Conservation (phyloP, 208 protist species). For the Leishmania amazonensis region DNA sequence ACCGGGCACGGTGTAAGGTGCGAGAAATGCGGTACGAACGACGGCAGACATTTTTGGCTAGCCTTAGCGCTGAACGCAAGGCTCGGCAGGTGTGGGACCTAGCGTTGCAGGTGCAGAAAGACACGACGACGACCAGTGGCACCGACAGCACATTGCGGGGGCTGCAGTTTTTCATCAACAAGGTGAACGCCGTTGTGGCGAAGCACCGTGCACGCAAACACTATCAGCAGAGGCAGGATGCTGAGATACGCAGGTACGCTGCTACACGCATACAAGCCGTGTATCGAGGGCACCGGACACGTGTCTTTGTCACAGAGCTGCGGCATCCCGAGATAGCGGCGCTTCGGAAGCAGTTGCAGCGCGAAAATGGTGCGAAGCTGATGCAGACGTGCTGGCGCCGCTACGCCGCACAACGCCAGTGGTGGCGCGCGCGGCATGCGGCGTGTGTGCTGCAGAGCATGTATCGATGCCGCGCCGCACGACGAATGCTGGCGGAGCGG, state of each 20-base stretch:
- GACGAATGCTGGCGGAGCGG: slow-evolving; percentile 19
- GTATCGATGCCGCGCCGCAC: slow-evolving; percentile 35
- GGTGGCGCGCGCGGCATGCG: slow-evolving; percentile 15
- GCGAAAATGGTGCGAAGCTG: not conserved
- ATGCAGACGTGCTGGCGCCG: slow-evolving; percentile 39
- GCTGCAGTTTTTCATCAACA: slow-evolving; percentile 59
- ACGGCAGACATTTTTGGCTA: slow-evolving; percentile 38
- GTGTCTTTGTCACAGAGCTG: slow-evolving; percentile 36
- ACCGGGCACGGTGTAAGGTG: slow-evolving; percentile 44
- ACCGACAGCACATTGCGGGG: slow-evolving; percentile 29
- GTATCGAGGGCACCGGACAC: slow-evolving; percentile 54
- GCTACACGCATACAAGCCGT: slow-evolving; percentile 66
- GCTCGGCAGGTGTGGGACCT: slow-evolving; percentile 44
- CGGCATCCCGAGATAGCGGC: slow-evolving; percentile 46
- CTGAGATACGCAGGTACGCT: slow-evolving; percentile 41
- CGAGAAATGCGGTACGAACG: slow-evolving; percentile 47
- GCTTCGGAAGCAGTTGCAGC: slow-evolving; percentile 1
- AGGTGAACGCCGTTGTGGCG: slow-evolving; percentile 56
- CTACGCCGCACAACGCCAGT: slow-evolving; percentile 13
- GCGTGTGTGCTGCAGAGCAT: slow-evolving; percentile 40
- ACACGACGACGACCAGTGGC: slow-evolving; percentile 9
- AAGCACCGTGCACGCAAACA: slow-evolving; percentile 45
- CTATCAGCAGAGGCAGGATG: slow-evolving; percentile 24
- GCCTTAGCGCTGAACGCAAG: slow-evolving; percentile 48
- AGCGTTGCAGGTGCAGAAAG: slow-evolving; percentile 43